Evolutionary conservation across 768 basidiomycete genomes (phyloP).

Genomic region (Lactifluus subvellereus): DNA sequence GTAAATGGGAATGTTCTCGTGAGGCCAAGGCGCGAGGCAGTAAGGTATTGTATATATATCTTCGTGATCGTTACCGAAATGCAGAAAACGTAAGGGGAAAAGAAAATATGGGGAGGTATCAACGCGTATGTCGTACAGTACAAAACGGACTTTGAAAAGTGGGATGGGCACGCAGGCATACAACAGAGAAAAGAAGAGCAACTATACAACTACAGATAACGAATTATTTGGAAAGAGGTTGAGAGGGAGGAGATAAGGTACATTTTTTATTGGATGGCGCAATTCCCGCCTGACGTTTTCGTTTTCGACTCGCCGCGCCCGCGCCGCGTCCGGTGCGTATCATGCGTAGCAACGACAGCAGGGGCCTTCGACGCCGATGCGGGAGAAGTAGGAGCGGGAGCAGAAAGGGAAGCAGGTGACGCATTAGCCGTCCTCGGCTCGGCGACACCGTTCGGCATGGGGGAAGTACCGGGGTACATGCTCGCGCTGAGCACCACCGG

Average conservation of each 20-base stretch:
- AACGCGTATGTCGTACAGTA: not conserved
- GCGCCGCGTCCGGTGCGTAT: constrained; percentile 10
- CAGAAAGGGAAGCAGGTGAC: not conserved
- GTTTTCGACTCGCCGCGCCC: constrained; percentile 15
- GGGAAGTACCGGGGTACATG: not conserved
- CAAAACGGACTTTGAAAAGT: too few relatives aligned
- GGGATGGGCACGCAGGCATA: too few relatives aligned
- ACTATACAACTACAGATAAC: not conserved
- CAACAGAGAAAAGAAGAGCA: not conserved
- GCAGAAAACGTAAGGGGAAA: too few relatives aligned
- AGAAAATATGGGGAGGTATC: not conserved
- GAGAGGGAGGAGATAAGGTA: not conserved
- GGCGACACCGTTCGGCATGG: not conserved
- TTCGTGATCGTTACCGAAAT: not conserved
- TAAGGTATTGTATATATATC: not conserved
- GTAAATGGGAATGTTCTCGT: not conserved
- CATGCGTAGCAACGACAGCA: not conserved
- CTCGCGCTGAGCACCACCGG: not conserved
- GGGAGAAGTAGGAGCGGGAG: not conserved
- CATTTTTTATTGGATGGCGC: constrained; percentile 13
- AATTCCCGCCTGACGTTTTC: not conserved
- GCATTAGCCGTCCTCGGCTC: not conserved
- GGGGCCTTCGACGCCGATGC: not conserved
- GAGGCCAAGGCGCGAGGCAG: not conserved
- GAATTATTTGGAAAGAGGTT: too few relatives aligned